phyloP scores from a whole-genome alignment of 2,329 filamentous ascomycete species.

The Diaporthe aspalathi region DNA sequence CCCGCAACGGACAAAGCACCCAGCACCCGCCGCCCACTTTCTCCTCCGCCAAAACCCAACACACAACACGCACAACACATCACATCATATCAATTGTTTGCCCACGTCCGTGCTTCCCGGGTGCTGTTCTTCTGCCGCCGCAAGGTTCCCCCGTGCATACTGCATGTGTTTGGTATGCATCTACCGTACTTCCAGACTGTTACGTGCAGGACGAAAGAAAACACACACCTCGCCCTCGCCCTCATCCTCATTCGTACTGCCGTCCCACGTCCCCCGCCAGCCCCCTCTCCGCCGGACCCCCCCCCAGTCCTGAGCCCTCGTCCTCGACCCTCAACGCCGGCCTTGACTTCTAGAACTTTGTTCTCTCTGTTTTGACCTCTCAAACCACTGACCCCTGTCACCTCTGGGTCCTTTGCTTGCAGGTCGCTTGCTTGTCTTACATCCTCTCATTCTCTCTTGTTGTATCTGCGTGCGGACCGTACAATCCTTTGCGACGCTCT shows the following conservation, averaged over 20 bases:
- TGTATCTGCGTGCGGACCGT: conserved; percentile 25
- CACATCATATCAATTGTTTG: conserved; percentile 37
- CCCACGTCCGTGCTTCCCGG: conserved; percentile 13
- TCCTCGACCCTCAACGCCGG: conserved; percentile 23
- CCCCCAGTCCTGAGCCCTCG: conserved; percentile 28
- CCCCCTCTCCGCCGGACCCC: not conserved
- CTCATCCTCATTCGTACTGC: not conserved
- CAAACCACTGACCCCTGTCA: not conserved
- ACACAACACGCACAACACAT: conserved; percentile 23
- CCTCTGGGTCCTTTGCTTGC: conserved; percentile 14
- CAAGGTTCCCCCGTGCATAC: not conserved
- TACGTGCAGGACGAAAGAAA: conserved; percentile 4
- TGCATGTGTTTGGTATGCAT: conserved; percentile 23
- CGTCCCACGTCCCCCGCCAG: not conserved
- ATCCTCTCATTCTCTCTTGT: conserved; percentile 25
- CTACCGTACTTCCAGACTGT: not conserved
- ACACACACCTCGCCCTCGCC: not conserved
- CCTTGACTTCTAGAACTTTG: conserved; percentile 29
- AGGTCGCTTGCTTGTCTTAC: conserved; percentile 15
- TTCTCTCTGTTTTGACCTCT: conserved; percentile 17
- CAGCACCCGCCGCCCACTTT: conserved; percentile 31
- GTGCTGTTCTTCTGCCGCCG: conserved; percentile 9
- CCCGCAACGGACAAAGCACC: conserved; percentile 21
- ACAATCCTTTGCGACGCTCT: conserved; percentile 36
- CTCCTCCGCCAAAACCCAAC: conserved; percentile 32